Evolutionary conservation across 768 basidiomycete genomes (phyloP).

Genomic region (Mycena kentingensis): DNA sequence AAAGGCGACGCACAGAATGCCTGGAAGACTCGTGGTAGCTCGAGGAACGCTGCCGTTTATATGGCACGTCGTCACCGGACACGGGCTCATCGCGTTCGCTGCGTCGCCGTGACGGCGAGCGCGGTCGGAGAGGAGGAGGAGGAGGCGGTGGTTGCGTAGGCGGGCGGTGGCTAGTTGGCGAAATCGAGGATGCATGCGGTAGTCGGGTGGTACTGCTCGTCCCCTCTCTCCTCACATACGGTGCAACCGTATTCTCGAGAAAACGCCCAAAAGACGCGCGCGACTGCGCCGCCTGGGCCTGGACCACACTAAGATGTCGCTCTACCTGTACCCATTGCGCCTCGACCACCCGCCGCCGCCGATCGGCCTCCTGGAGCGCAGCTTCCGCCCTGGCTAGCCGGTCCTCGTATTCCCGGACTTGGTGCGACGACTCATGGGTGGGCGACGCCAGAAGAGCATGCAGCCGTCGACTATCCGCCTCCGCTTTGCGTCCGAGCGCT

Average conservation of each 20-base stretch:
- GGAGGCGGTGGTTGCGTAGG: background rate
- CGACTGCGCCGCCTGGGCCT: constrained; percentile 16
- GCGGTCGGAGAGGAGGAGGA: constrained; percentile 1
- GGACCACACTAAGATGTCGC: constrained; percentile 6
- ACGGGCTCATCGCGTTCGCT: background rate
- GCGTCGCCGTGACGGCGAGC: background rate
- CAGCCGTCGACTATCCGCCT: constrained; percentile 13
- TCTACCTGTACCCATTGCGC: constrained; percentile 18
- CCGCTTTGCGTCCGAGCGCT: constrained; percentile 12
- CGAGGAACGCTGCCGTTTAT: constrained; percentile 10
- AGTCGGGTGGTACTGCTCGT: no score
- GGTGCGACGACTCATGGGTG: background rate
- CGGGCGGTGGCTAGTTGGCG: background rate
- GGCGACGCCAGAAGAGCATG: constrained; percentile 6
- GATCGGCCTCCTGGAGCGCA: constrained; percentile 17
- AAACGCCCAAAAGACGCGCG: constrained; percentile 16
- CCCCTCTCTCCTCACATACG: background rate
- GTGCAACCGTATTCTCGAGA: background rate
- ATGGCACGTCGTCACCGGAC: background rate
- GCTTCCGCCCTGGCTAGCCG: constrained; percentile 17
- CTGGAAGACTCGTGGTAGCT: background rate
- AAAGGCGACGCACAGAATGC: background rate
- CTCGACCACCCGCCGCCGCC: constrained; percentile 11
- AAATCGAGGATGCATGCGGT: no score
- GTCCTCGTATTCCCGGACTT: constrained; percentile 9